Evolutionary conservation across 176 grass and related monocot genomes (phyloP), one percentile per base, ranked within the genome.

Genomic region (Rhynchospora tenuis): DNA sequence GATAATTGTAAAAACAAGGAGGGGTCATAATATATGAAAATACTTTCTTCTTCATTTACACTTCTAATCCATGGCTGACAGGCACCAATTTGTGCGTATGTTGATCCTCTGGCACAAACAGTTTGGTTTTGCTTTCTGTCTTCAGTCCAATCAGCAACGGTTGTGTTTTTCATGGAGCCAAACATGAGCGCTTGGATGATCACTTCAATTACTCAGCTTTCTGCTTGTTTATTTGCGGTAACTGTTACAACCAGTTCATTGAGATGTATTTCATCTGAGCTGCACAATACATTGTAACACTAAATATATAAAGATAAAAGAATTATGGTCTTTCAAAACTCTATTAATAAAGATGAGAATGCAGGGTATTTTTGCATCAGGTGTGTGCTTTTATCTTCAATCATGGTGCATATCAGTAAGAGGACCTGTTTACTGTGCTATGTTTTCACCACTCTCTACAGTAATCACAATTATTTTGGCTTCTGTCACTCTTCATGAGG

Each of bases 101-200:
- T 90, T 14, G 90, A 95, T 52, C 88, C 87, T 2, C 45, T 95
- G 8, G 88, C 90, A 9, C 68, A 92, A 67, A 83, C 90, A 6
- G 90, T 90, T 8, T 95, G 86, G 90, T 88, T 95, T 86, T 89
- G 90, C 93, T 77, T 92, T 66, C 16, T 94, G 10, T 83, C 93
- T 15, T 90, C 93, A 45, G 68, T 90, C 71, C 90, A 92, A 33
- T 92, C 90, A 14, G 84, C 78, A 9, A 81, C 59, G 2, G 13
- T 85, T 59, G 88, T 90, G 9, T 88, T 88, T 50, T 88, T 88
- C 50, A 67, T 95, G 19, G 86, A 88, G 74, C 73, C 78, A 19
- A 85, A 87, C 14, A 33, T 75, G 0, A 54, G 81, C 17, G 84
- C 81, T 15, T 92, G 88, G 93, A 95, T 78, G 80, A 87, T 95